Conservation (phyloP, 495 filamentous ascomycete genomes). For the Penicillium waksmanii region DNA sequence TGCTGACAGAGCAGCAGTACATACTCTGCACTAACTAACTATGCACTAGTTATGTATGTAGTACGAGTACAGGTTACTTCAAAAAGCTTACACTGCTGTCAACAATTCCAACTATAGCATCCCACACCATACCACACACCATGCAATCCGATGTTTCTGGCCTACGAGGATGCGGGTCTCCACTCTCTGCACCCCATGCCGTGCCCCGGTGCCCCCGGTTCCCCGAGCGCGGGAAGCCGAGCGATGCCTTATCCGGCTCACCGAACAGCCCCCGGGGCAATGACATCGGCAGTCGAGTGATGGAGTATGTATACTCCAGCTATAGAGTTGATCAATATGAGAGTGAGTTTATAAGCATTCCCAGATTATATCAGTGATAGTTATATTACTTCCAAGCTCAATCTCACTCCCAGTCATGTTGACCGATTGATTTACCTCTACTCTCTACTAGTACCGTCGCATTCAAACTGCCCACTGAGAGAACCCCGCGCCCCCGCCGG, state of each 20-base stretch:
- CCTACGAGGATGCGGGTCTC: not conserved
- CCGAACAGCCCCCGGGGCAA: slow-evolving; percentile 16
- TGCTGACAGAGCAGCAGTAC: not conserved
- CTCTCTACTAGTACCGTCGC: not conserved
- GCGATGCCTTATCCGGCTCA: slow-evolving; percentile 30
- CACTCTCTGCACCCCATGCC: slow-evolving; percentile 5
- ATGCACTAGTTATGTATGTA: too few relatives aligned
- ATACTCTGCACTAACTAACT: too few relatives aligned
- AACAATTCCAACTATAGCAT: not conserved
- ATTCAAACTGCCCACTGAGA: not conserved
- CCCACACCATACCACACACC: not conserved
- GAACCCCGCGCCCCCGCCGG: slow-evolving; percentile 25
- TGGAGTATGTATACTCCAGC: too few relatives aligned
- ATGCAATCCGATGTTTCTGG: not conserved
- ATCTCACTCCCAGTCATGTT: not conserved
- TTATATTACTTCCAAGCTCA: too few relatives aligned
- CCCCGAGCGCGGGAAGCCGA: slow-evolving; percentile 33
- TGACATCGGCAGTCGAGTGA: slow-evolving; percentile 1
- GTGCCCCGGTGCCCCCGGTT: slow-evolving; percentile 6
- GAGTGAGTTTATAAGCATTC: too few relatives aligned
- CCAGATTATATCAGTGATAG: too few relatives aligned
- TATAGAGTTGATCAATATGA: too few relatives aligned
- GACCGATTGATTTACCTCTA: not conserved
- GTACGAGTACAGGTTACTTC: too few relatives aligned
- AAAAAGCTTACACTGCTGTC: not conserved